Base-by-base conservation (phyloP, 2,329 filamentous ascomycete genomes). In the Fusarium agapanthi region DNA sequence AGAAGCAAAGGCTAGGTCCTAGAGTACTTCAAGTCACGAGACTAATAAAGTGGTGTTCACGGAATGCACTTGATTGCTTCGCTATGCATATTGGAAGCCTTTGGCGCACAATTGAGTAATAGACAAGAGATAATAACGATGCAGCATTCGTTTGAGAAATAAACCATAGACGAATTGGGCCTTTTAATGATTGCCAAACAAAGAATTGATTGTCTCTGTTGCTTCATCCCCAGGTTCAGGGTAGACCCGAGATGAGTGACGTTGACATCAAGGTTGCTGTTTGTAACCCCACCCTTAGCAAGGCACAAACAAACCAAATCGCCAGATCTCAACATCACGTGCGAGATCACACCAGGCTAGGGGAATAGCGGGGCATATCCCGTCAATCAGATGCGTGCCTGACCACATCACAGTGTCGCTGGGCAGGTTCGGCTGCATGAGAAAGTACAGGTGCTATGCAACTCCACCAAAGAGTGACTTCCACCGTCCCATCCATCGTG, bases 401-500 rank as follows among this genome's bases (percentile, higher is more conserved):
- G 57, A 53, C 62, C 65, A 62, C 67, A 65, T 65, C 61, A 61
- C 67, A 67, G 60, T 54, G 65, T 53, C 54, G 56, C 69, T 69
- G 60, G 63, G 64, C 61, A 77, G 68, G 62, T 70, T 71, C 59
- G 69, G 68, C 75, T 80, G 75, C 78, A 79, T 80, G 72, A 66
- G 72, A 75, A 80, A 75, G 79, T 80, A 80, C 78, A 79, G 63
- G 72, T 76, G 75, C 77, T 76, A 78, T 79, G 76, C 74, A 80
- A 77, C 72, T 76, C 67, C 77, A 77, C 79, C 74, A 60, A 54
- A 77, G 64, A 76, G 80, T 80, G 79, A 82, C 81, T 80, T 82
- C 73, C 61, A 73, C 72, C 71, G 26, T 68, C 68, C 74, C 72
- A 26, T 68, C 69, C 72, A 30, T 68, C 69, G 69, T 57, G 69